Evolutionary conservation across 2,329 filamentous ascomycete genomes (phyloP), one percentile per base, ranked within the genome.

Genomic region (Aspergillus felis): DNA sequence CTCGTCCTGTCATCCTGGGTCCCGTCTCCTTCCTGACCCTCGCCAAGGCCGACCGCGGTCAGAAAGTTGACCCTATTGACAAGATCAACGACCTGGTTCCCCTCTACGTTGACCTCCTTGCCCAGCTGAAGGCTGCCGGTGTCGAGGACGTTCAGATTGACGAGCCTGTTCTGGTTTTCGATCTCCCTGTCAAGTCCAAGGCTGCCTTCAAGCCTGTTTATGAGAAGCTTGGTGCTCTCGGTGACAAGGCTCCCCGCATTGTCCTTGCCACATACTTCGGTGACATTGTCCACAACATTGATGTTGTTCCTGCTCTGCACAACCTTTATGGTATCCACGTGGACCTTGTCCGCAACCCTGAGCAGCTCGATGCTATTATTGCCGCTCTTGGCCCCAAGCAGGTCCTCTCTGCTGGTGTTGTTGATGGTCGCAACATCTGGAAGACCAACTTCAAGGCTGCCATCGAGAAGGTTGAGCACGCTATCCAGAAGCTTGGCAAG

Each of bases 391-490:
- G 91, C 76, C 80, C 91, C 76, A 91, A 92, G 77, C 95, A 96
- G 76, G 79, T 92, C 68, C 88, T 99, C 66, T 99, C 94, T 66
- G 89, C 87, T 65, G 94, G 94, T 91, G 90, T 99, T 69, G 94
- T 99, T 67, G 92, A 99, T 71, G 94, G 94, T 72, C 92, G 94
- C 73, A 99, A 99, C 86, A 97, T 99, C 84, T 99, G 94, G 94
- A 99, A 99, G 90, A 97, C 92, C 81, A 96, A 97, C 88, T 89
- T 97, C 82, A 90, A 96, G 86, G 87, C 86, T 71, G 92, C 94
- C 73, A 95, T 99, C 65, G 92, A 94, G 83, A 86, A 82, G 64
- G 89, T 94, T 61, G 91, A 97, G 86, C 82, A 86, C 59, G 94
- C 93, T 64, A 82, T 97, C 71, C 91, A 97, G 83, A 91, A 96